Conservation (phyloP, 2,329 filamentous ascomycete species). For the Aspergillus transmontanensis region DNA sequence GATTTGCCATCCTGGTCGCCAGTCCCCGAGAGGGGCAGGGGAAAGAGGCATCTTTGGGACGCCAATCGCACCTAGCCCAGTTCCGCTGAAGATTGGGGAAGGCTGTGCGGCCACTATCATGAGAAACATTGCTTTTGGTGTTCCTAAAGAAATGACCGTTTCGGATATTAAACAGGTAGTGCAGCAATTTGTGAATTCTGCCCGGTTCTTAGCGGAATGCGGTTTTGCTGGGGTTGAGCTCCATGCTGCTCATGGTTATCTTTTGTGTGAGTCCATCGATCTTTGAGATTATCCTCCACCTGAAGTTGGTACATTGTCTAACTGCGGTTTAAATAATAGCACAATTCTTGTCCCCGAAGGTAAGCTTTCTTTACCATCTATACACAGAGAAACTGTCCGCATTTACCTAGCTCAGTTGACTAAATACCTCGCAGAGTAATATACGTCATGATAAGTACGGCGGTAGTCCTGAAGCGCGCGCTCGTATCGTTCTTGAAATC, state of each 20-base stretch:
- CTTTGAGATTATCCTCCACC: not conserved
- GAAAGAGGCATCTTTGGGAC: constrained; percentile 25
- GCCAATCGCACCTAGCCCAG: constrained; percentile 24
- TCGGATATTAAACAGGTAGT: constrained; percentile 56
- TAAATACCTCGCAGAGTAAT: not conserved
- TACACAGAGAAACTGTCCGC: not conserved
- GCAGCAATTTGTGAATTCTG: constrained; percentile 52
- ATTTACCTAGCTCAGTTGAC: not conserved
- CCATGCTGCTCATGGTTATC: constrained; percentile 51
- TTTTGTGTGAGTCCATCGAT: constrained; percentile 31
- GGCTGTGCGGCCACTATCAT: not conserved
- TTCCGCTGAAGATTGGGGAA: constrained; percentile 5
- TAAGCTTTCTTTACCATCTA: constrained; percentile 28
- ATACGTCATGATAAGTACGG: constrained; percentile 45
- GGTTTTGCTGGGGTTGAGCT: constrained; percentile 35
- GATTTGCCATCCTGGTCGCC: constrained; percentile 41
- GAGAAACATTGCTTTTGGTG: constrained; percentile 36
- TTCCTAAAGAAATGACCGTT: constrained; percentile 55
- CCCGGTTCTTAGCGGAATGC: constrained; percentile 45
- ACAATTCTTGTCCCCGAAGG: constrained; percentile 26
- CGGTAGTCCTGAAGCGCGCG: constrained; percentile 41
- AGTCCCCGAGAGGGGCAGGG: constrained; percentile 38
- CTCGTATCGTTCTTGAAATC: constrained; percentile 43
- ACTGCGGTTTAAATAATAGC: not conserved
- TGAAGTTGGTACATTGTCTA: not conserved